A percentile compares a stretch with the other conserved stretches of the same genome.
phyloP scores from a whole-genome alignment of 352 stramenopile species.

The Globisporangium cylindrosporum region DNA sequence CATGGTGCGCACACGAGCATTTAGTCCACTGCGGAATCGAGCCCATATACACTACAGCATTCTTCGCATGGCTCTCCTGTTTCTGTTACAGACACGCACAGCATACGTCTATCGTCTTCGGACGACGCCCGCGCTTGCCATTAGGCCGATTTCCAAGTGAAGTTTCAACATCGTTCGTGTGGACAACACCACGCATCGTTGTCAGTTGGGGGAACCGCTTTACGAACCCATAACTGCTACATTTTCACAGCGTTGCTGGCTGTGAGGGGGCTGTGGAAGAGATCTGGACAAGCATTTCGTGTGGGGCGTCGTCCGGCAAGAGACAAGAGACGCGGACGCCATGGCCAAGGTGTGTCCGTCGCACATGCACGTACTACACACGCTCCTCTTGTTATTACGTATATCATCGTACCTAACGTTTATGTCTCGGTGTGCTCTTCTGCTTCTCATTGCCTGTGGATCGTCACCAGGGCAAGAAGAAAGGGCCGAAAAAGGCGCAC shows the following conservation, averaged over 20 bases:
- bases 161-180: background rate
- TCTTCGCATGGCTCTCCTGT: no score
- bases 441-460: background rate
- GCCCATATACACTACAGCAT: no score
- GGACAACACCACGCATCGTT: background rate
- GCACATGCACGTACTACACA: background rate
- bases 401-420: background rate
- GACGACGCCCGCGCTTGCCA: no score
- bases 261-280: background rate
- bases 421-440: background rate
- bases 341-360: conserved; percentile 7
- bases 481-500: conserved; percentile 40
- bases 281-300: conserved; percentile 3
- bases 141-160: no score
- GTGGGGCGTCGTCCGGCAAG: background rate
- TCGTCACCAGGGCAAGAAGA: conserved; percentile 37
- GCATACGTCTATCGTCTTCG: no score
- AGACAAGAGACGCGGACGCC: background rate
- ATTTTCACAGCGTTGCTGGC: background rate
- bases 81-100: no score
- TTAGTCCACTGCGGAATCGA: no score
- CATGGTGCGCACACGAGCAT: no score
- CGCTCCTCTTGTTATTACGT: background rate
- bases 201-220: background rate
- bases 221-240: background rate